Base-by-base conservation (phyloP, 2,329 filamentous ascomycete species). In the Blastomyces percursus region DNA sequence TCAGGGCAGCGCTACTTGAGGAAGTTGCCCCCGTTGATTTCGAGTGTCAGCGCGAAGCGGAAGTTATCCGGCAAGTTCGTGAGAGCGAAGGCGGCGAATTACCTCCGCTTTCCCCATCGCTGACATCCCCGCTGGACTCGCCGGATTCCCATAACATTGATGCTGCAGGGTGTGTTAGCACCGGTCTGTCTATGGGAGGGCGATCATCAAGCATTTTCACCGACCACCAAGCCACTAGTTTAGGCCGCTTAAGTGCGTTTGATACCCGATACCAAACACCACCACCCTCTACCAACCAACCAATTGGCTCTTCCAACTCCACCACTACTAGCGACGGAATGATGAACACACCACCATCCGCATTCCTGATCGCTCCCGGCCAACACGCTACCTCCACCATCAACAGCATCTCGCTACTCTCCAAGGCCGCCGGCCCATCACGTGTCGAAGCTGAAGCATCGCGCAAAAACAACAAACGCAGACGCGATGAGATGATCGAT, bases 1-100 rank as follows among this genome's bases (percentile, higher is more conserved):
- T 99, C 67, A 86, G 90, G 65, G 94, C 93, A 9, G 91, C 91
- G 3, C 81, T 99, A 0, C 82, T 90, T 63, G 94, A 99, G 76
- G 94, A 99, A 77, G 84, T 85, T 19, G 86, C 91, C 0, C 94
- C 94, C 0, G 81, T 96, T 11, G 94, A 99, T 69, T 88, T 88
- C 51, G 94, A 99, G 74, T 86, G 91, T 63, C 87, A 89, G 60
- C 87, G 91, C 48, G 94, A 99, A 78, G 91, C 93, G 46, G 93
- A 97, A 75, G 94, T 97, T 5, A 91, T 99, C 66, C 89, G 91
- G 59, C 94, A 96, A 75, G 92, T 97, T 35, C 88, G 91, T 51
- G 94, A 97, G 74, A 93, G 88, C 69, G 92, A 96, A 70, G 82
- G 87, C 70, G 82, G 87, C 66, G 84, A 86, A 58, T 76, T 86